Base-by-base conservation (phyloP, 345 rosid species). In the Eucalyptus sp. region DNA sequence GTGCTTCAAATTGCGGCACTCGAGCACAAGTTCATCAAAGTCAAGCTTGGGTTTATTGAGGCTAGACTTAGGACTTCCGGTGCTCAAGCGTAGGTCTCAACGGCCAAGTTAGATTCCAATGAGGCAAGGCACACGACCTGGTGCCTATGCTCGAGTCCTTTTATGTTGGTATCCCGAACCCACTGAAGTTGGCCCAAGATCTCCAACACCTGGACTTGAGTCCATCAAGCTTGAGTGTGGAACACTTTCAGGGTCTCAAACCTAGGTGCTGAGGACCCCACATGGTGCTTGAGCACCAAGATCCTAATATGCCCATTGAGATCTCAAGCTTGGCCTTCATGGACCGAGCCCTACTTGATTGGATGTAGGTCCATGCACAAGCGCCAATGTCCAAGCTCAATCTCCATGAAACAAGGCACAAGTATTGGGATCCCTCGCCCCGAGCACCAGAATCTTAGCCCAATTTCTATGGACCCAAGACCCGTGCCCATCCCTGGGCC, bases 381-480 rank as follows among this genome's bases (percentile, higher is more conserved):
- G 17, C 33, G 6, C 68, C 33, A 12, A 6, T 13, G 68, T 62
- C 33, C 2, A 13, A 29, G 33, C 68, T 62, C 15, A 60, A 2
- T 2, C 33, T 60, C 68, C 16, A 1, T 3, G 33, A 27, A 27
- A 27, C 16, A 13, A 60, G 68, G 31, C 68, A 13, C 1, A 6
- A 27, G 31, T 29, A 12, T 29, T 29, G 0, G 15, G 1, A 7
- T 62, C 68, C 31, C 2, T 29, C 0, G 16, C 33, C 31, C 1
- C 17, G 8, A 27, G 68, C 68, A 62, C 68, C 0, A 3, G 0
- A 13, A 29, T 62, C 33, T 6, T 7, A 2, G 33, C 16, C 31
- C 33, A 62, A 62, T 1, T 60, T 62, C 31, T 0, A 13, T 13
- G 17, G 68, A 62, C 68, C 68, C 31, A 29, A 10, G 68, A 62